A percentile compares a stretch with the other conserved stretches of the same genome.
These are phyloP conservation scores for Radiomyces spectabilis DNA, from an alignment of 192 early-diverging fungal species.

Conservation along the genomic window DNA sequence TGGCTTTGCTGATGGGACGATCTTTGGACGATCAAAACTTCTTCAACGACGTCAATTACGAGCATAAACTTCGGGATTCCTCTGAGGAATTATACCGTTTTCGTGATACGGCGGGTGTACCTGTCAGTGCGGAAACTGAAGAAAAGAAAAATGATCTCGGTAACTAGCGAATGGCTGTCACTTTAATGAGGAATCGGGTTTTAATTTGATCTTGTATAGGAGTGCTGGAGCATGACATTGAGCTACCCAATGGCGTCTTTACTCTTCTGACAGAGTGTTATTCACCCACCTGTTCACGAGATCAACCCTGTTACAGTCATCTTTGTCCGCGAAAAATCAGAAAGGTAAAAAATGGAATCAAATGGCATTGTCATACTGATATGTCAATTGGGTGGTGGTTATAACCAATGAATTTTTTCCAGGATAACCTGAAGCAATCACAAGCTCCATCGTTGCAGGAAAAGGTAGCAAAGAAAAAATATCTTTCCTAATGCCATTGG, in stretches of 20 bases:
- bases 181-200: slow-evolving; percentile 1
- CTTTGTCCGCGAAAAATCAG: slow-evolving; percentile 65
- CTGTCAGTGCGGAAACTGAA: too few species aligned
- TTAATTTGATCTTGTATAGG: slow-evolving; percentile 6
- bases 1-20: slow-evolving; percentile 80
- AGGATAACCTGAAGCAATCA: too few species aligned
- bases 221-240: background rate
- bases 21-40: slow-evolving; percentile 83
- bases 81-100: slow-evolving; percentile 77
- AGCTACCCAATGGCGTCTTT: slow-evolving; percentile 76
- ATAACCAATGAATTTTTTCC: too few species aligned
- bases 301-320: slow-evolving; percentile 80
- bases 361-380: background rate
- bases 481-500: background rate
- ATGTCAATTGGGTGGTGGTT: too few species aligned
- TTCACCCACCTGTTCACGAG: slow-evolving; percentile 79
- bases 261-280: slow-evolving; percentile 88
- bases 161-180: too few species aligned
- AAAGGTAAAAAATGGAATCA: slow-evolving; percentile 60
- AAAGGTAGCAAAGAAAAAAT: background rate
- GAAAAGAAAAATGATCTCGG: too few species aligned
- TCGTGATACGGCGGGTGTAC: too few species aligned
- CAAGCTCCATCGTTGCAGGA: slow-evolving; percentile 2
- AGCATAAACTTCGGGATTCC: slow-evolving; percentile 75
- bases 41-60: slow-evolving; percentile 87